Percentiles rank a stretch among this genome's conserved stretches.
Conservation (phyloP, 805 yeast species). For the Starmera amethionina region DNA sequence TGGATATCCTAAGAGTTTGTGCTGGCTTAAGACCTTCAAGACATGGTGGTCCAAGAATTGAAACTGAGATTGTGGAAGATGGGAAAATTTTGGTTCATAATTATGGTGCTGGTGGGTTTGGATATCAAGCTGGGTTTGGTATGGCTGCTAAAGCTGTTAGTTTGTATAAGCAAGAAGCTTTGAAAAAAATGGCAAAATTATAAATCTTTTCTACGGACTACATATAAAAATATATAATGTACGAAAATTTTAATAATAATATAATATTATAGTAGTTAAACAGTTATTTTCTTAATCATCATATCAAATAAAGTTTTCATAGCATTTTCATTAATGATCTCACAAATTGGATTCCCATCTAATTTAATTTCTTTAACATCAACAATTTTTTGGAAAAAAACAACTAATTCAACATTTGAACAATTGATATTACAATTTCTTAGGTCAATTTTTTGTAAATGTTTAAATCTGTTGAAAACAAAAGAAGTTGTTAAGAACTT, state of each 20-base stretch:
- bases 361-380: background rate
- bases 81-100: slow-evolving; percentile 50
- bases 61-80: slow-evolving; percentile 33
- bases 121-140: slow-evolving; percentile 58
- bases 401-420: slow-evolving; percentile 4
- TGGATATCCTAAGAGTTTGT: slow-evolving; percentile 51
- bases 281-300: no score
- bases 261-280: no score
- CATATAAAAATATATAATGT: background rate
- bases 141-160: slow-evolving; percentile 42
- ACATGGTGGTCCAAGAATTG: slow-evolving; percentile 67
- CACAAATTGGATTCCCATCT: slow-evolving; percentile 5
- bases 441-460: slow-evolving; percentile 1
- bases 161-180: background rate
- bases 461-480: background rate
- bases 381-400: slow-evolving; percentile 1
- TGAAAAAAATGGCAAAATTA: background rate
- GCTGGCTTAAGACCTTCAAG: slow-evolving; percentile 74
- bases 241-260: no score
- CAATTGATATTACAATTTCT: slow-evolving; percentile 8
- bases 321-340: background rate
- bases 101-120: slow-evolving; percentile 63
- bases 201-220: background rate
- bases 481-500: background rate
- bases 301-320: no score